Conservation (phyloP, 768 basidiomycete genomes). For the Lactarius sanguifluus region DNA sequence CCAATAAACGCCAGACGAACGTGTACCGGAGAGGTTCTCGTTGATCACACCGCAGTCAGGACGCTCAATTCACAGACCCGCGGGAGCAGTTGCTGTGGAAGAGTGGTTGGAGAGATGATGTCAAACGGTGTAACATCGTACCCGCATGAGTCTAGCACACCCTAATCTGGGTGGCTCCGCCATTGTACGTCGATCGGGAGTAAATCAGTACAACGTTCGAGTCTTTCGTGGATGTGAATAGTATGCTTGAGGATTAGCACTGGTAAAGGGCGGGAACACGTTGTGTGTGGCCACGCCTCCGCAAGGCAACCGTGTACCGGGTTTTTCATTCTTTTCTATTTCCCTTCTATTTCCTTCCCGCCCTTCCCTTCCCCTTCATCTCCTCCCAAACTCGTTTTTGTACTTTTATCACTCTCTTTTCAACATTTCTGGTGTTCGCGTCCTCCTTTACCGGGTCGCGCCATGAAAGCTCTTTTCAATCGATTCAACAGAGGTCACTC, state of each 20-base stretch:
- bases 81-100: constrained; percentile 45
- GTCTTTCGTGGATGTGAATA: constrained; percentile 54
- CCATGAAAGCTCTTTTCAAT: constrained; percentile 84
- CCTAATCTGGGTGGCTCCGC: constrained; percentile 56
- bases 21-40: constrained; percentile 38
- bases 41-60: constrained; percentile 46
- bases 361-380: constrained; percentile 27
- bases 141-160: constrained; percentile 59
- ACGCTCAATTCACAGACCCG: constrained; percentile 66
- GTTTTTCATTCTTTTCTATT: constrained; percentile 17
- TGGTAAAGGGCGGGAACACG: background rate
- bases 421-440: constrained; percentile 25
- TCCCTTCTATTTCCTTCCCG: constrained; percentile 20
- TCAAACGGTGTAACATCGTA: constrained; percentile 54
- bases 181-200: constrained; percentile 33
- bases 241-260: constrained; percentile 32
- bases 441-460: constrained; percentile 8
- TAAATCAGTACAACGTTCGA: constrained; percentile 66
- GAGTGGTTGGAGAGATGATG: constrained; percentile 66
- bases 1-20: constrained; percentile 52
- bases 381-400: constrained; percentile 20
- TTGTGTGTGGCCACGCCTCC: constrained; percentile 15
- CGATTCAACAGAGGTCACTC: constrained; percentile 65
- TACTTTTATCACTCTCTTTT: constrained; percentile 29
- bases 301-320: constrained; percentile 24